Evolutionary conservation across 202 grass and related monocot genomes (phyloP).

Genomic region (Tripidium arundinaceum): DNA sequence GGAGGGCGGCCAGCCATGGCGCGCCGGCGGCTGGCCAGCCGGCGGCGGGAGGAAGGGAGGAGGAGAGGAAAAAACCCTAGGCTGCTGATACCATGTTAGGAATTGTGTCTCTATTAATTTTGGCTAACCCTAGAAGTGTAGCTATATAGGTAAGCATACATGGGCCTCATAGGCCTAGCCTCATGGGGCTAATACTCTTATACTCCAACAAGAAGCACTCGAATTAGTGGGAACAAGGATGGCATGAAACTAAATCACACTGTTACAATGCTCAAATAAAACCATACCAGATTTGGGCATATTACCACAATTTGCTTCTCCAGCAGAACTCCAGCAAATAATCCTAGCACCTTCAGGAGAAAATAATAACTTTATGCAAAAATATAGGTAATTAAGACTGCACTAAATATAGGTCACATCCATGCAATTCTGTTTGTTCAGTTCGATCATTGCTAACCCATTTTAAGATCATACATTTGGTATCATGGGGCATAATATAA

Average conservation of each 20-base stretch:
- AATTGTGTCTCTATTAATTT: no score
- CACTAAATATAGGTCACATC: no score
- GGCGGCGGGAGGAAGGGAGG: no score
- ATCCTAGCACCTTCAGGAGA: constrained; percentile 64
- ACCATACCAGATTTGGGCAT: constrained; percentile 91
- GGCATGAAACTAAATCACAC: constrained; percentile 17
- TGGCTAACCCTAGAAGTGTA: no score
- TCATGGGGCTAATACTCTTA: no score
- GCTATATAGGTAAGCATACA: no score
- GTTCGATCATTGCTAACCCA: background rate
- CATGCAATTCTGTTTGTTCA: background rate
- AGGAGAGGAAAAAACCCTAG: no score
- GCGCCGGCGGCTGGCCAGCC: no score
- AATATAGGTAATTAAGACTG: no score
- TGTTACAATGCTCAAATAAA: constrained; percentile 11
- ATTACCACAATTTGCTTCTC: constrained; percentile 93
- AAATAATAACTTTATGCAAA: constrained; percentile 27
- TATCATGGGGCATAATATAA: constrained; percentile 1
- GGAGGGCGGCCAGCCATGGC: no score
- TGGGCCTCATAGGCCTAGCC: no score
- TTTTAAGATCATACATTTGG: background rate
- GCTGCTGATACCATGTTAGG: no score
- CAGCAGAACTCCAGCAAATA: constrained; percentile 79
- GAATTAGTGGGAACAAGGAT: constrained; percentile 37
- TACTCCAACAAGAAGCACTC: constrained; percentile 21